Base-by-base conservation (phyloP, 768 basidiomycete species). In the Russula vinacea region DNA sequence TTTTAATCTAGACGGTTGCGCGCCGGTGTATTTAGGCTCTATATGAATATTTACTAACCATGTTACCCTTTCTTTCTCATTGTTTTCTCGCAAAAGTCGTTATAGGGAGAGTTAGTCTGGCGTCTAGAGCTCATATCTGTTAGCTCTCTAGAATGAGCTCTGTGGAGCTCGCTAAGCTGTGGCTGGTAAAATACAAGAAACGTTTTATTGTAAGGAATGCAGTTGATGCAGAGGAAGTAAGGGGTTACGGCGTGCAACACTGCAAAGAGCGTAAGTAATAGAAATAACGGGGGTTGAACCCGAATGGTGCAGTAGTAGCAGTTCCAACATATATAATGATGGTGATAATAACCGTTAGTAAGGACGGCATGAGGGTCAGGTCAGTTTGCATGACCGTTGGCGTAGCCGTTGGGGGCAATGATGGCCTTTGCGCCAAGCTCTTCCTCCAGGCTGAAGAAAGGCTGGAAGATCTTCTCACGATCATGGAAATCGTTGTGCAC, bases 401-500 rank as follows among this genome's bases (percentile, higher is more conserved):
- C 49, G 14, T 64, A 57, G 32, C 59, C 64, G 7, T 65, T 61
- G 22, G 6, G 29, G 29, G 29, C 58, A 19, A 22, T 32, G 55
- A 60, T 55, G 42, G 45, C 81, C 80, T 67, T 52, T n/a, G 73
- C 67, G 16, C 76, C 73, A 64, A 83, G 84, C 73, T 89, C 84
- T 47, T 82, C 83, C 40, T 87, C 89, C 14, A 87, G 88, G 73
- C 86, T 84, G 75, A 84, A 79, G 81, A 98, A 96, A 3, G 93
- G 91, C 69, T 80, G 79, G 74, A 95, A 98, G 76, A 98, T 95
- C 24, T 88, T 88, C 54, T 89, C 80, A 2, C 86, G 74, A 71
- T 89, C 82, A 75, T 91, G 89, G 84, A 92, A 98, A 74, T 96
- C 89, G 77, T 97, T 97, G 75, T 97, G 94, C 32, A 98, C 95